Evolutionary conservation across 1,284 basidiomycete genomes (phyloP), one percentile per base, ranked within the genome.

Genomic region (Melampsora abietis-canadensis): DNA sequence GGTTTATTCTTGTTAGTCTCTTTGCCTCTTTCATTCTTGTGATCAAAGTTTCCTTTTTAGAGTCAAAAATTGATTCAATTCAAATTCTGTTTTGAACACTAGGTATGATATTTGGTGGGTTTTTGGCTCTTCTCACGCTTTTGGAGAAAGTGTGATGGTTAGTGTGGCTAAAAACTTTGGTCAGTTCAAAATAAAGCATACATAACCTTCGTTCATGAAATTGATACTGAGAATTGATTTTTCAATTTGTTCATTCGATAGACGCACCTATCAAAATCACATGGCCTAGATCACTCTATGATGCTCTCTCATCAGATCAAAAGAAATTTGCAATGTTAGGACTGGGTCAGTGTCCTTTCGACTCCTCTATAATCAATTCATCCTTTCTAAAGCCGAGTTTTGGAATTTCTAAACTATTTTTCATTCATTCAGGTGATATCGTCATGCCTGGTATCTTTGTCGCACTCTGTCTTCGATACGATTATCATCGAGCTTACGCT

Each of bases 111-210:
- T 75, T 40, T 75, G 72, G 72, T 75, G 72, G 72, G 72, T 75
- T 15, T 75, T 75, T 62, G 72, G 72, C 34, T 75, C 72, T 0
- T 75, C 72, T 46, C 72, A 90, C 62, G 65, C 77, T 17, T 77
- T 77, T 73, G 77, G 77, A 15, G 75, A 78, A 60, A 76, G 75
- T 47, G 77, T 77, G 27, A 77, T 77, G 77, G 77, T 78, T 8
- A 75, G 89, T 78, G 95, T 98, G 0, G 95, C 95, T 0, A 94
- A 90, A 46, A 89, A 87, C 73, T 87, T 98, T 75, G 94, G 98
- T 79, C 88, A 90, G 72, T 46, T 59, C 5, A 8, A 10, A 12
- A 44, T 4, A 46, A 27, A 21, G 21, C 30, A 30, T 21, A 31
- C 4, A 4, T 21, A 15, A 3, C 34, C 3, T 34, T 8, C 34